Evolutionary conservation across 331 rosid genomes (phyloP).

Genomic region (Spiraea crenata): DNA sequence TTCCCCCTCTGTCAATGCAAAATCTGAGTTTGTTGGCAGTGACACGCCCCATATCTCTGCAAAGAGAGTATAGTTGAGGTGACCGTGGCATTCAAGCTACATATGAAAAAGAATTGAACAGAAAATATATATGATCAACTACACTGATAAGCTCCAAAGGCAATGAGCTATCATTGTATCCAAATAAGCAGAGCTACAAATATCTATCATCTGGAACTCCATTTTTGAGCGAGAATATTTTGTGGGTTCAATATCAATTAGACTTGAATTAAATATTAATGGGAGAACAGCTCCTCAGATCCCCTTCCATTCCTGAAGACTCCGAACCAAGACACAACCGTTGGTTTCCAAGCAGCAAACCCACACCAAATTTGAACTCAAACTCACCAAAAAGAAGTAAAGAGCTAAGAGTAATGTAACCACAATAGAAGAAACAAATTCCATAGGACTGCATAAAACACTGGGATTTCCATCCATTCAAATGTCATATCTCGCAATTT

Average conservation of each 20-base stretch:
- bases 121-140: not conserved
- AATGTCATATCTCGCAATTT: too few species aligned
- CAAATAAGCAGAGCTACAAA: not conserved
- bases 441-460: too few species aligned
- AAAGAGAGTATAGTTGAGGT: constrained; percentile 1
- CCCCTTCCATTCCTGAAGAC: not conserved
- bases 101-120: not conserved
- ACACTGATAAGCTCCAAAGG: not conserved
- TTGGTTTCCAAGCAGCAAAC: not conserved
- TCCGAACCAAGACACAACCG: not conserved
- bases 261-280: not conserved
- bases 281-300: not conserved
- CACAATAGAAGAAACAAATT: not conserved
- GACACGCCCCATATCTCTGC: constrained; percentile 53
- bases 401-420: not conserved
- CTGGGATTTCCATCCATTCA: too few species aligned
- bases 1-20: constrained; percentile 95
- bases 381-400: not conserved
- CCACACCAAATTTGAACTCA: not conserved
- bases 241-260: not conserved
- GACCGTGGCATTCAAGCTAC: constrained; percentile 6
- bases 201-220: not conserved
- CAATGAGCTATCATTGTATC: not conserved
- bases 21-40: constrained; percentile 61
- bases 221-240: not conserved